Evolutionary conservation across 2,329 filamentous ascomycete species (phyloP).

Genomic region (Claviceps fusiformis): DNA sequence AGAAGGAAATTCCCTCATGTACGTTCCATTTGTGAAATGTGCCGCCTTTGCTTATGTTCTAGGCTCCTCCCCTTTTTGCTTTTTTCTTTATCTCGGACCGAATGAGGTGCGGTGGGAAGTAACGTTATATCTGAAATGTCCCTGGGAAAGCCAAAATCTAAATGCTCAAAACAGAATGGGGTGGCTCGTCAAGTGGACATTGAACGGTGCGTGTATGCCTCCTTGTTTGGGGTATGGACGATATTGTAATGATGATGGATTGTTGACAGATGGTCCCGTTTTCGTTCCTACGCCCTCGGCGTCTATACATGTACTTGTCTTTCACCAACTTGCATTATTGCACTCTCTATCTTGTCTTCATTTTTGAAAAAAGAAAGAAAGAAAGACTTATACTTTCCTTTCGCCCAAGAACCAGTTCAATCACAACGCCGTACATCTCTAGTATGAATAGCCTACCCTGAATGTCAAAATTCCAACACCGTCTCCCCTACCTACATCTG

Average conservation of each 20-base stretch:
- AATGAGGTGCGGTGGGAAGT: no score
- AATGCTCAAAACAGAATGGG: no score
- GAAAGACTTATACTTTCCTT: not conserved
- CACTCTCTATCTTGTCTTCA: no score
- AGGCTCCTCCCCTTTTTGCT: no score
- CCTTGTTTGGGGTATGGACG: no score
- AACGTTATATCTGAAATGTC: no score
- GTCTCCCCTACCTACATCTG: not conserved
- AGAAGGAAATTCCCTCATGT: not conserved
- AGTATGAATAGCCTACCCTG: not conserved
- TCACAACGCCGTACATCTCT: slow-evolving; percentile 5
- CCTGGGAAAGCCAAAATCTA: no score
- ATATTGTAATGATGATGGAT: no score
- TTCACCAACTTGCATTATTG: not conserved
- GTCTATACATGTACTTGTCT: not conserved
- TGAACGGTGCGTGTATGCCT: no score
- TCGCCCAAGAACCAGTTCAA: slow-evolving; percentile 1
- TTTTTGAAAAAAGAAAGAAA: not conserved
- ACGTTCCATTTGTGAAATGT: not conserved
- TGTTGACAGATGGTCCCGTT: no score
- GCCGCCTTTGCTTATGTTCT: not conserved
- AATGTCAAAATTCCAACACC: not conserved
- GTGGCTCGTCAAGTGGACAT: no score
- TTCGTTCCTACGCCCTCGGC: not conserved
- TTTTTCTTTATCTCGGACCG: no score